phyloP scores from a whole-genome alignment of 1,284 basidiomycete genomes.

The Trametes sp. region DNA sequence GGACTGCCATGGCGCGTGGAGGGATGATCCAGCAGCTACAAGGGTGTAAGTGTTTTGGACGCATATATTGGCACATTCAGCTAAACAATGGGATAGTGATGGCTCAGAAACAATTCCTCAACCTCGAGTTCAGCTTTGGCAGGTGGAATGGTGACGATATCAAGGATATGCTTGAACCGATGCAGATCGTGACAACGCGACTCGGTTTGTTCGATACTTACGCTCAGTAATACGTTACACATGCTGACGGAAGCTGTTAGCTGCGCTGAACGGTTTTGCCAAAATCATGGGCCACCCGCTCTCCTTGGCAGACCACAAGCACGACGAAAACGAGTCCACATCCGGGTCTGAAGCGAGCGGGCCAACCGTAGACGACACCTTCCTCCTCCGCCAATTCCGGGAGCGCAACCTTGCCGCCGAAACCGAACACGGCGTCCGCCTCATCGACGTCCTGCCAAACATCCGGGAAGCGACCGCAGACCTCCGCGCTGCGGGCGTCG shows the following conservation, averaged over 20 bases:
- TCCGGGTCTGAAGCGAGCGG: slow-evolving; percentile 18
- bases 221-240: too few relatives aligned
- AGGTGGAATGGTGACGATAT: slow-evolving; percentile 62
- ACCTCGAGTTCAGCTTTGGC: slow-evolving; percentile 62
- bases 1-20: slow-evolving; percentile 37
- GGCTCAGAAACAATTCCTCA: slow-evolving; percentile 54
- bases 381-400: slow-evolving; percentile 50
- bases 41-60: slow-evolving; percentile 29
- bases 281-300: slow-evolving; percentile 35
- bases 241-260: slow-evolving; percentile 22
- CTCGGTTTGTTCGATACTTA: slow-evolving; percentile 42
- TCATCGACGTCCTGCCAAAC: slow-evolving; percentile 57
- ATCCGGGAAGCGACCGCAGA: slow-evolving; percentile 52
- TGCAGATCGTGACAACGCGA: slow-evolving; percentile 51
- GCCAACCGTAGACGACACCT: slow-evolving; percentile 43
- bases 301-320: slow-evolving; percentile 11
- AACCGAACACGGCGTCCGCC: slow-evolving; percentile 47
- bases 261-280: slow-evolving; percentile 43
- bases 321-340: slow-evolving; percentile 20
- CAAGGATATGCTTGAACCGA: slow-evolving; percentile 51
- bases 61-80: neutral
- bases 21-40: slow-evolving; percentile 38
- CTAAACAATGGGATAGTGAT: slow-evolving; percentile 38
- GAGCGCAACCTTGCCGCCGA: slow-evolving; percentile 44
- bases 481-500: slow-evolving; percentile 49